Percentiles rank a stretch among this genome's conserved stretches.
Evolutionary conservation across 371 early-diverging fungal genomes (phyloP).

Genomic region (Mucor circinelloides): DNA sequence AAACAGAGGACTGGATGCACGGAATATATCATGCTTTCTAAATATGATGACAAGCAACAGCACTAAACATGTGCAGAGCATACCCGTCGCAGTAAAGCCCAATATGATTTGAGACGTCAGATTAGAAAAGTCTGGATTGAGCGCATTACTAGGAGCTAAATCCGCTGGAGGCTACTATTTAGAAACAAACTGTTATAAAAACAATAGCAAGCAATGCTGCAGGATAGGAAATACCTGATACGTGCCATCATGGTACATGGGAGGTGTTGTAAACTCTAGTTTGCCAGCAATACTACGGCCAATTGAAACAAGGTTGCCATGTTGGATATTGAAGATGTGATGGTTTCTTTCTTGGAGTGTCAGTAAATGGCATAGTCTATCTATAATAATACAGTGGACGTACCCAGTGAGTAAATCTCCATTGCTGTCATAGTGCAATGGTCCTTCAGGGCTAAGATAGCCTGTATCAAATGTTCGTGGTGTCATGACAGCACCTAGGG

Average conservation of each 20-base stretch:
- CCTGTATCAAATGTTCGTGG: slow-evolving; percentile 52
- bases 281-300: slow-evolving; percentile 46
- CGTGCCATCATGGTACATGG: slow-evolving; percentile 55
- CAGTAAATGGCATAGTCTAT: not conserved
- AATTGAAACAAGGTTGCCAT: slow-evolving; percentile 36
- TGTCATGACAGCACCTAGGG: slow-evolving; percentile 35
- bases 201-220: slow-evolving; percentile 40
- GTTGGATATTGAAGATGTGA: slow-evolving; percentile 51
- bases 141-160: slow-evolving; percentile 44
- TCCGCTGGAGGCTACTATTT: slow-evolving; percentile 46
- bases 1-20: slow-evolving; percentile 59
- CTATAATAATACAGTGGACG: not conserved
- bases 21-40: slow-evolving; percentile 49
- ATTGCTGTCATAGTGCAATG: slow-evolving; percentile 51
- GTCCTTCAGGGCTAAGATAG: slow-evolving; percentile 58
- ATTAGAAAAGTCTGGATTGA: slow-evolving; percentile 48
- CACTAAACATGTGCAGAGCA: slow-evolving; percentile 23
- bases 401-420: slow-evolving; percentile 53
- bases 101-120: slow-evolving; percentile 38
- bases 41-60: slow-evolving; percentile 30
- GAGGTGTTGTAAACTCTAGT: slow-evolving; percentile 36
- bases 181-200: slow-evolving; percentile 31
- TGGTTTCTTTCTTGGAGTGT: slow-evolving; percentile 39
- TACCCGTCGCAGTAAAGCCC: slow-evolving; percentile 32
- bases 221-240: slow-evolving; percentile 23